Evolutionary conservation across 2,329 filamentous ascomycete species (phyloP).

Genomic region (Raffaelea albimanens): DNA sequence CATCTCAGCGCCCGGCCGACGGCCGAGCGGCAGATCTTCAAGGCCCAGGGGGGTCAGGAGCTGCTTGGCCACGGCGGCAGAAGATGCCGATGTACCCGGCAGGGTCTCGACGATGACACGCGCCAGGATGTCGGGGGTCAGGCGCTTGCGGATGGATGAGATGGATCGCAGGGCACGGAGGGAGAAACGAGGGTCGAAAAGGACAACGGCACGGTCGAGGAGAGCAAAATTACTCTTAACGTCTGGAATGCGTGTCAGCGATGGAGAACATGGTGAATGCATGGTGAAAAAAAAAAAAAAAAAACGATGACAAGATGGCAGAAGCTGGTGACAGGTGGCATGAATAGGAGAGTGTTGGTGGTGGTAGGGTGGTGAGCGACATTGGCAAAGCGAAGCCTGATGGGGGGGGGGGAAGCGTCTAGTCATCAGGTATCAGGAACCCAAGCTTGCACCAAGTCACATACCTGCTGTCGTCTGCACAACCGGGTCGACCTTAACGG

Average conservation of each 20-base stretch:
- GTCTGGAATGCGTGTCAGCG: too few species aligned
- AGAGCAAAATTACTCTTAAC: constrained; percentile 91
- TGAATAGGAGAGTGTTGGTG: background rate
- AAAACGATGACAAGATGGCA: background rate
- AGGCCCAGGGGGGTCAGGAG: constrained; percentile 63
- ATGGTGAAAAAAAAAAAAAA: background rate
- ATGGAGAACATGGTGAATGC: constrained; percentile 14
- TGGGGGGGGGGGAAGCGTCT: background rate
- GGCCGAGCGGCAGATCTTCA: constrained; percentile 53
- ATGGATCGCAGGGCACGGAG: constrained; percentile 90
- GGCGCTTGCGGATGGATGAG: constrained; percentile 86
- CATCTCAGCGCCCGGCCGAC: constrained; percentile 54
- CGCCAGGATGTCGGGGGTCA: constrained; percentile 71
- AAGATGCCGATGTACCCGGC: constrained; percentile 37
- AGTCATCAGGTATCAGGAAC: background rate
- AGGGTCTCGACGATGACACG: constrained; percentile 77
- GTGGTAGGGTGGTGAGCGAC: background rate
- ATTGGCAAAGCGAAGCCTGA: background rate
- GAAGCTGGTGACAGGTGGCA: background rate
- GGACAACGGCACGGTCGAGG: constrained; percentile 80
- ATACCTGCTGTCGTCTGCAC: constrained; percentile 52
- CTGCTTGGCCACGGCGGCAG: constrained; percentile 57
- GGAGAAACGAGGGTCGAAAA: constrained; percentile 93
- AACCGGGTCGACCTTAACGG: constrained; percentile 50
- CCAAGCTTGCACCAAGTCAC: constrained; percentile 11